Evolutionary conservation across 2,329 filamentous ascomycete species (phyloP).

Genomic region (Sclerotinia nivalis): DNA sequence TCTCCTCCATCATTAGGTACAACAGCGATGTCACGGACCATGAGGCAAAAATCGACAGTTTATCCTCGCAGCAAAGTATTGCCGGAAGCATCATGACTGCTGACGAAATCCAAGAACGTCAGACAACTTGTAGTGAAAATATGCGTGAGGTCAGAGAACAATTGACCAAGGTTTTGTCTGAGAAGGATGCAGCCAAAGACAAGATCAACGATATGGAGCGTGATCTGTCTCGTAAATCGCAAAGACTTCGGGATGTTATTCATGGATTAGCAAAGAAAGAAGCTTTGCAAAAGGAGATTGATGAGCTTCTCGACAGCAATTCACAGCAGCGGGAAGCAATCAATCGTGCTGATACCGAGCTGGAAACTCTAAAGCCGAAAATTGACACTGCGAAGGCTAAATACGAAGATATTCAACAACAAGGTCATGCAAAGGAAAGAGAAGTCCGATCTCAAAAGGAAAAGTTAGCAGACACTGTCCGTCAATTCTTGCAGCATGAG

Average conservation of each 20-base stretch:
- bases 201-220: constrained; percentile 72
- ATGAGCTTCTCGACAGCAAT: constrained; percentile 69
- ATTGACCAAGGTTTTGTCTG: constrained; percentile 64
- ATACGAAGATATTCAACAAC: constrained; percentile 73
- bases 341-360: constrained; percentile 67
- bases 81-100: constrained; percentile 66
- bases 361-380: constrained; percentile 73
- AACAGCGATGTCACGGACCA: constrained; percentile 70
- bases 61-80: constrained; percentile 74
- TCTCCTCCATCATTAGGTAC: constrained; percentile 73
- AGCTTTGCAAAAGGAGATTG: constrained; percentile 68
- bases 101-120: constrained; percentile 80
- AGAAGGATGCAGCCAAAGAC: constrained; percentile 70
- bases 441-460: constrained; percentile 70
- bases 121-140: constrained; percentile 66
- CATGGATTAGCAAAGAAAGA: constrained; percentile 82
- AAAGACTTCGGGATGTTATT: constrained; percentile 68
- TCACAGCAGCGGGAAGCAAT: constrained; percentile 69
- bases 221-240: constrained; percentile 71
- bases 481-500: constrained; percentile 74
- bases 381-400: constrained; percentile 73
- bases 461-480: constrained; percentile 70
- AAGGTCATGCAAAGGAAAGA: constrained; percentile 71
- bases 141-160: constrained; percentile 62
- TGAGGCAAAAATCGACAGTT: constrained; percentile 70